Evolutionary conservation across 1,284 basidiomycete species (phyloP).

Genomic region (Irpex rosettiformis): DNA sequence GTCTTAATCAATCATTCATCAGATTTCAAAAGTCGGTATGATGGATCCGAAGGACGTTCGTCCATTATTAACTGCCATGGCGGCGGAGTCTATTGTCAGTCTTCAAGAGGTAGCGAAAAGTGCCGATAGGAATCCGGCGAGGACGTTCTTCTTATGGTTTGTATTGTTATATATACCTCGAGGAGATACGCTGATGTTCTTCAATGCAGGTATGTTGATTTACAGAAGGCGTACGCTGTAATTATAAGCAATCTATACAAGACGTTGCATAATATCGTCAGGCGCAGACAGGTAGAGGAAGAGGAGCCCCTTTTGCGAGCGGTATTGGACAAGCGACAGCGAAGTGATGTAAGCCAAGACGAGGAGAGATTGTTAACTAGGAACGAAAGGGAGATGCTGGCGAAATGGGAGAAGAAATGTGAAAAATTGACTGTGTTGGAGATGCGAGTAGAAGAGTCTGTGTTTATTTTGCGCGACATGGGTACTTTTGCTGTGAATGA

Average conservation of each 20-base stretch:
- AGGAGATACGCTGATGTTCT: neutral
- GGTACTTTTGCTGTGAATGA: constrained; percentile 25
- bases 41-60: constrained; percentile 88
- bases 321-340: constrained; percentile 74
- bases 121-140: constrained; percentile 79
- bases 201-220: constrained; percentile 71
- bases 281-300: constrained; percentile 68
- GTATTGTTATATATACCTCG: constrained; percentile 16
- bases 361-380: constrained; percentile 59
- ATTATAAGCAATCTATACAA: constrained; percentile 82
- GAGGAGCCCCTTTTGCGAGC: constrained; percentile 62
- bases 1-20: neutral
- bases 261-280: constrained; percentile 79
- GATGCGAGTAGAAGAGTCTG: constrained; percentile 78
- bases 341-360: constrained; percentile 78
- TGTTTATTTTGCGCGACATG: constrained; percentile 84
- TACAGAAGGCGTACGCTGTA: constrained; percentile 74
- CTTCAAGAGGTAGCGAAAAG: constrained; percentile 90
- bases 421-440: constrained; percentile 74
- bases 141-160: constrained; percentile 88
- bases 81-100: constrained; percentile 78
- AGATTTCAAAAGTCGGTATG: constrained; percentile 94
- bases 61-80: constrained; percentile 75
- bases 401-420: constrained; percentile 65
- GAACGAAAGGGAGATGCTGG: constrained; percentile 65